Evolutionary conservation across 371 early-diverging fungal species (phyloP), one percentile per base, ranked within the genome.

Genomic region (Mucor racemosus): DNA sequence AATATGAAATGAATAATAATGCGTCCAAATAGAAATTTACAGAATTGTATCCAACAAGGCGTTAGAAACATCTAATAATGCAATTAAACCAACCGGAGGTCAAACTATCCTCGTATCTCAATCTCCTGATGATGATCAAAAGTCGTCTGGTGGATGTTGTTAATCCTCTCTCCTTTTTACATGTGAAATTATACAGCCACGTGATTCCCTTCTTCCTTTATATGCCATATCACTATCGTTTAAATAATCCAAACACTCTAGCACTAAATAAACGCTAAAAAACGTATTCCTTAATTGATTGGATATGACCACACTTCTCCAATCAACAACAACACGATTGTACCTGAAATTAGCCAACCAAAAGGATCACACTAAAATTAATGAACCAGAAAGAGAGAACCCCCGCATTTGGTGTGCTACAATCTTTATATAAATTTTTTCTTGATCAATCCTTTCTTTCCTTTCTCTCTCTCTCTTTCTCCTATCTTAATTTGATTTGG

Each of bases 1-100:
- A 26, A 61, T 48, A 14, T 4, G 4, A 2, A 46, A 35, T 50
- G 17, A n/a, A 55, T 26, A 55, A 33, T 34, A 31, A 55, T 55
- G 35, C 55, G n/a, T 55, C 14, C n/a, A 48, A 58, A 26, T 61
- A 91, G 97, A 95, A 84, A 95, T 95, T 66, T 94, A 95, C 80
- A 89, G 91, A 58, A 92, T 94, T 67, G 94, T 93, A 13, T 95
- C 97, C 64, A 94, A 92, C 90, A 95, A 95, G 80, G 94, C 95
- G 11, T 80, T 96, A 57, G 95, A 92, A 75, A 84, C 79, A 33
- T 86, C 83, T 48, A 85, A 82, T 69, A 90, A 92, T 71, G 84
- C 84, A 26, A 86, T 88, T 50, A 86, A 88, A 50, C 91, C 91
- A 7, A 90, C 91, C 34, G 84, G 89, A 63, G 92, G 93, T 31